These are phyloP conservation scores for Cordyceps cicadae DNA, from an alignment of 2,329 filamentous ascomycete species.

Conservation along the genomic window DNA sequence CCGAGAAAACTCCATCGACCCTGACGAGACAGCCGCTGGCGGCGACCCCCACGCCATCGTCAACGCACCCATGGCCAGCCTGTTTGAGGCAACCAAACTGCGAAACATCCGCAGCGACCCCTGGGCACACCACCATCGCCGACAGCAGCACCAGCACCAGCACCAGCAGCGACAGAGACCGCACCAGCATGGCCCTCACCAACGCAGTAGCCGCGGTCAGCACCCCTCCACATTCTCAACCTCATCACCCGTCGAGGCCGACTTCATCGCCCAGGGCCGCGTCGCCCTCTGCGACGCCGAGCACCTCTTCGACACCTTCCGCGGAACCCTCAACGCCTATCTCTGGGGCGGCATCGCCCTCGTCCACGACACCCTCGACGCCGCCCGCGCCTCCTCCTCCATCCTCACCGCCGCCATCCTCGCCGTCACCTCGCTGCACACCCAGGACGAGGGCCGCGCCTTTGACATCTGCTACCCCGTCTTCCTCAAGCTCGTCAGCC, in stretches of 20 bases:
- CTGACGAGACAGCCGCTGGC: conserved; percentile 13
- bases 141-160: background rate
- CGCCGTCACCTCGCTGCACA: conserved; percentile 25
- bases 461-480: conserved; percentile 50
- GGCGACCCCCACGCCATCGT: conserved; percentile 22
- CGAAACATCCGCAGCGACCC: conserved; percentile 26
- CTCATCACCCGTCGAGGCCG: conserved; percentile 12
- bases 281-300: conserved; percentile 21
- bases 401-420: conserved; percentile 25
- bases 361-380: conserved; percentile 21
- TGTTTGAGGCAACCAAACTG: conserved; percentile 25
- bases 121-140: conserved; percentile 13
- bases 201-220: conserved; percentile 9
- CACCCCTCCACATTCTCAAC: too few species aligned
- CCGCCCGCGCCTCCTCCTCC: conserved; percentile 21
- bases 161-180: background rate
- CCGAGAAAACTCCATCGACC: conserved; percentile 24
- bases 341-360: conserved; percentile 26
- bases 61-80: conserved; percentile 25
- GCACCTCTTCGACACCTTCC: conserved; percentile 21
- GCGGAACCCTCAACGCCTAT: conserved; percentile 23
- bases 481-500: conserved; percentile 48
- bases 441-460: conserved; percentile 31
- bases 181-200: background rate
- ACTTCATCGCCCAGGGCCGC: conserved; percentile 23